A percentile compares a stretch with the other conserved stretches of the same genome.
These are phyloP conservation scores for Phlebiopsis gigantea DNA, from an alignment of 768 basidiomycete genomes.

Conservation along the genomic window DNA sequence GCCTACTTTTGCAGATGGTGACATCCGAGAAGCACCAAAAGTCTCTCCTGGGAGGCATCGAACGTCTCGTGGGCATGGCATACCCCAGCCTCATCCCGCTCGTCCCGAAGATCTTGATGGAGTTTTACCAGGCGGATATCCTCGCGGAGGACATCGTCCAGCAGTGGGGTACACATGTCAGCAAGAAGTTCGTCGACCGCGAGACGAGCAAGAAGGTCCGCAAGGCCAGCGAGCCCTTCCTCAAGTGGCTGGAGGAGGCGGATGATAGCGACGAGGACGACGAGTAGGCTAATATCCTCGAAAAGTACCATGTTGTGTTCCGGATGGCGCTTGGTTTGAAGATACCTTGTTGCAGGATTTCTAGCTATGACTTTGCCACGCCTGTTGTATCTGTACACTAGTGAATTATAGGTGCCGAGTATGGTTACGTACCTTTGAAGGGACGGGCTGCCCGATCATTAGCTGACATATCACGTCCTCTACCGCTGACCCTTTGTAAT, in stretches of 20 bases:
- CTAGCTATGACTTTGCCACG: background rate
- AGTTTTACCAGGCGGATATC: conserved; percentile 86
- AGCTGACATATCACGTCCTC: too few species aligned
- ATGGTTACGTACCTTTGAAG: background rate
- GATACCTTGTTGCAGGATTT: background rate
- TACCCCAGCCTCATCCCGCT: conserved; percentile 64
- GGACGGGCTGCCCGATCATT: too few species aligned
- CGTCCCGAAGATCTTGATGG: conserved; percentile 93
- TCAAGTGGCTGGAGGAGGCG: conserved; percentile 93
- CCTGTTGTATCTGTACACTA: background rate
- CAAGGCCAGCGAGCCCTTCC: conserved; percentile 92
- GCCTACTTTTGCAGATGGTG: conserved; percentile 54
- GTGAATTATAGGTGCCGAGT: background rate
- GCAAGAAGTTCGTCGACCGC: conserved; percentile 94
- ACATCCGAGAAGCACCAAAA: conserved; percentile 96
- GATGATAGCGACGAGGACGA: conserved; percentile 66
- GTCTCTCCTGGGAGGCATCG: conserved; percentile 87
- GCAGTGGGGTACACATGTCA: conserved; percentile 95
- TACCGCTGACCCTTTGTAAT: too few species aligned
- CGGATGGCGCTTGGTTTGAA: background rate
- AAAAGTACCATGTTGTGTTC: background rate
- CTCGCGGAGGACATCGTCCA: conserved; percentile 87
- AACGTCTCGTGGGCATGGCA: conserved; percentile 73
- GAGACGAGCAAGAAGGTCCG: conserved; percentile 94
- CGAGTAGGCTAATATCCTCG: conserved; percentile 4